These are phyloP conservation scores for Mytilinidion resinicola DNA, from an alignment of 495 filamentous ascomycete species.

Conservation along the genomic window DNA sequence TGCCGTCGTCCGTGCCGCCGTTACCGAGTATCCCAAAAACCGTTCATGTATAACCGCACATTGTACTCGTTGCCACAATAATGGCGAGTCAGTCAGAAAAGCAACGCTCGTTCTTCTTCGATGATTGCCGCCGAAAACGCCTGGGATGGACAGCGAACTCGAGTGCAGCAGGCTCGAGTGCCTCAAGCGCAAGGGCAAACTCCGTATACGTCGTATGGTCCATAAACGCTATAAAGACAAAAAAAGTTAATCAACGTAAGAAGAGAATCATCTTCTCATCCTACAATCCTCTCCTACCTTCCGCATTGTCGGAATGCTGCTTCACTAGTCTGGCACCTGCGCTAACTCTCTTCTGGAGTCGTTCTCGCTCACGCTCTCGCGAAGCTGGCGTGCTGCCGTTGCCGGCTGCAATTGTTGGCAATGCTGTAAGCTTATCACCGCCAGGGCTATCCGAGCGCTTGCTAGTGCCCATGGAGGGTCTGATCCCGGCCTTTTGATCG, in stretches of 20 bases:
- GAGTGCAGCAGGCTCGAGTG: not conserved
- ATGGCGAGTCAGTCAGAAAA: too few relatives aligned
- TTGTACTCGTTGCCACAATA: too few relatives aligned
- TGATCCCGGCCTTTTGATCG: slow-evolving; percentile 30
- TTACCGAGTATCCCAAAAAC: not conserved
- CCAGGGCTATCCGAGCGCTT: slow-evolving; percentile 4
- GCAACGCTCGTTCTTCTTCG: too few relatives aligned
- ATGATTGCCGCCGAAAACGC: not conserved
- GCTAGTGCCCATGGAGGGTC: slow-evolving; percentile 2
- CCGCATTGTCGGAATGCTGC: slow-evolving; percentile 10
- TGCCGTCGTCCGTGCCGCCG: not conserved
- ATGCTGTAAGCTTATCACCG: slow-evolving; percentile 28
- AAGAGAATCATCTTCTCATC: not conserved
- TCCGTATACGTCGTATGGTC: not conserved
- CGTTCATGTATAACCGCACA: not conserved
- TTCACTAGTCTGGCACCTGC: slow-evolving; percentile 29
- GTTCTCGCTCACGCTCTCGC: slow-evolving; percentile 28
- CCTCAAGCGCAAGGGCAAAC: not conserved
- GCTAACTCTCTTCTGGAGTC: slow-evolving; percentile 29
- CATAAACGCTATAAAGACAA: not conserved
- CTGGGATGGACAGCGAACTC: not conserved
- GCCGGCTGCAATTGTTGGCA: slow-evolving; percentile 29
- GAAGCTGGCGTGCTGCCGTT: slow-evolving; percentile 28
- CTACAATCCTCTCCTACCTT: slow-evolving; percentile 21
- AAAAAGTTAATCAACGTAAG: not conserved